Evolutionary conservation across 2,329 filamentous ascomycete genomes (phyloP).

Genomic region (Pseudogymnoascus sp.): DNA sequence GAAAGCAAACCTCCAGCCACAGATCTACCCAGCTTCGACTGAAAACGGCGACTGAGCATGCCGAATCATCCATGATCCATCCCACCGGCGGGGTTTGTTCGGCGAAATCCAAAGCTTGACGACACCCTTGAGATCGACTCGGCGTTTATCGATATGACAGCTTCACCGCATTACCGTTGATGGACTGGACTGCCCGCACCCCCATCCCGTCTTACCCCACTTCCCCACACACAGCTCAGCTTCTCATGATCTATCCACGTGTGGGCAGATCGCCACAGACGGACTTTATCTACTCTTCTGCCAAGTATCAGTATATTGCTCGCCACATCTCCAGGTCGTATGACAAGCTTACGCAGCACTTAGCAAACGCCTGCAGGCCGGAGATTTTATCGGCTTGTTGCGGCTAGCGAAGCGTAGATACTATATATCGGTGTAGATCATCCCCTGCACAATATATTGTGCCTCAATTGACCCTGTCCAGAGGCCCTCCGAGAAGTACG

Average conservation of each 20-base stretch:
- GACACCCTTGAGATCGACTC: background rate
- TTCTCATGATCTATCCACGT: background rate
- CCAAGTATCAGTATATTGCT: constrained; percentile 6
- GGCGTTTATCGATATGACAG: background rate
- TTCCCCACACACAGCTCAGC: background rate
- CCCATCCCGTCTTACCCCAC: background rate
- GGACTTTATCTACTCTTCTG: background rate
- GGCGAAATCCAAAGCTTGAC: constrained; percentile 2
- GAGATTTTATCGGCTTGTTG: constrained; percentile 8
- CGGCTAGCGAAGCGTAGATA: background rate
- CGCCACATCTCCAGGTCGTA: constrained; percentile 2
- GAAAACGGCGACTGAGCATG: background rate
- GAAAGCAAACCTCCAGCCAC: background rate
- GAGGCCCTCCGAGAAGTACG: background rate
- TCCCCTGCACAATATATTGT: background rate
- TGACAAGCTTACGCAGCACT: background rate
- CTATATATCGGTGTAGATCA: background rate
- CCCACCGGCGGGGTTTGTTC: background rate
- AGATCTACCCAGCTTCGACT: background rate
- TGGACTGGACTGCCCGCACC: background rate
- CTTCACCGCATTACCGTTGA: background rate
- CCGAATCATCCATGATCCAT: background rate
- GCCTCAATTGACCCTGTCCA: constrained; percentile 6
- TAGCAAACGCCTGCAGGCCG: background rate
- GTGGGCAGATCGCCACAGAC: background rate